Evolutionary conservation across 2,329 filamentous ascomycete species (phyloP).

Genomic region (Aspergillus puulaauensis): DNA sequence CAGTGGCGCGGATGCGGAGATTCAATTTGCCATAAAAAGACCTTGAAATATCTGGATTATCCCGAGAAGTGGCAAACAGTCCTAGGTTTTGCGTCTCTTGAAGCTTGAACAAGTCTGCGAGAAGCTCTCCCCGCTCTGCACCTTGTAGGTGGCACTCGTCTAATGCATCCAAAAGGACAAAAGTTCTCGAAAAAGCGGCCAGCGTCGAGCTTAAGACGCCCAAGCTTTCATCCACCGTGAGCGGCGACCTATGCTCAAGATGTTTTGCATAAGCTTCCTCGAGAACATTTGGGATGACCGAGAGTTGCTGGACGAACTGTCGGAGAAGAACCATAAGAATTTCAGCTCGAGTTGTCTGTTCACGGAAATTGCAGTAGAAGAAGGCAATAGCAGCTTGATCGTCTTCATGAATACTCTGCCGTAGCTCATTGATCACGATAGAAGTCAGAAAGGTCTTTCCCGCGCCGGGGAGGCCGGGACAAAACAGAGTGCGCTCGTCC

Average conservation of each 20-base stretch:
- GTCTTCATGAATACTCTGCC: neutral
- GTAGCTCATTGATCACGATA: slow-evolving; percentile 1
- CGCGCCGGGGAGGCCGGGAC: slow-evolving; percentile 19
- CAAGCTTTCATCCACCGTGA: slow-evolving; percentile 24
- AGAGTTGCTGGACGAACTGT: slow-evolving; percentile 33
- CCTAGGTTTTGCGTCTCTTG: slow-evolving; percentile 19
- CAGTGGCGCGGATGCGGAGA: slow-evolving; percentile 34
- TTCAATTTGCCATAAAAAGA: slow-evolving; percentile 16
- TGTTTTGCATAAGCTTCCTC: slow-evolving; percentile 27
- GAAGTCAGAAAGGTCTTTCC: slow-evolving; percentile 22
- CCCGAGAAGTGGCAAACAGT: slow-evolving; percentile 35
- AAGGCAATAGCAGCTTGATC: slow-evolving; percentile 41
- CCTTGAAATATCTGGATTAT: slow-evolving; percentile 21
- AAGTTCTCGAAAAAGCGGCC: slow-evolving; percentile 17
- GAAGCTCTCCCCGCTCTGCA: slow-evolving; percentile 2
- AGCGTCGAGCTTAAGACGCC: slow-evolving; percentile 17
- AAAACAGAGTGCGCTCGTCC: slow-evolving; percentile 12
- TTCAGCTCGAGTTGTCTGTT: slow-evolving; percentile 36
- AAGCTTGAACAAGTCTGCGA: slow-evolving; percentile 23
- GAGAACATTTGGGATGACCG: slow-evolving; percentile 27
- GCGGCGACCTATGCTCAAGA: slow-evolving; percentile 17
- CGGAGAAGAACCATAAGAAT: slow-evolving; percentile 39
- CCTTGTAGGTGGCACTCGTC: slow-evolving; percentile 26
- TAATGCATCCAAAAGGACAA: slow-evolving; percentile 33
- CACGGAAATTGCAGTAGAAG: slow-evolving; percentile 49